Conservation (phyloP, 495 filamentous ascomycete species). For the Daldinia decipiens region DNA sequence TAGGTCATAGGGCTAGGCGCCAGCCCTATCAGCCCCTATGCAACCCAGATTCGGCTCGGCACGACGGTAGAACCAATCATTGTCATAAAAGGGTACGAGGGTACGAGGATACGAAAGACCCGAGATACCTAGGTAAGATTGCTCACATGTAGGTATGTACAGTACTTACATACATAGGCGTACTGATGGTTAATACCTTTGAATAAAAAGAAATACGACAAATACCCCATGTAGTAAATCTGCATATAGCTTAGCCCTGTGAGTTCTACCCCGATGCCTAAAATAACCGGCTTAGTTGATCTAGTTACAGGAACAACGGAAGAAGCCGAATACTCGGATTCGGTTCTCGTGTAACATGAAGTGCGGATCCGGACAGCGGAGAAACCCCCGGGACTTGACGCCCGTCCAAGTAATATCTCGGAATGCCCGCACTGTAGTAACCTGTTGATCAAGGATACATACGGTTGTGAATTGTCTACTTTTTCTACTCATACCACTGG, state of each 20-base stretch:
- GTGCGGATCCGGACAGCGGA: constrained; percentile 35
- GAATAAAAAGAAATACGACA: constrained; percentile 8
- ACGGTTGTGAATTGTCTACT: not conserved
- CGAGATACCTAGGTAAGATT: not conserved
- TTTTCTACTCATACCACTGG: constrained; percentile 11
- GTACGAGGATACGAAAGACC: constrained; percentile 7
- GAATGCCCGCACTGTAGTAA: constrained; percentile 1
- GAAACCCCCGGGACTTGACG: constrained; percentile 12
- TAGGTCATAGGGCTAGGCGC: constrained; percentile 34
- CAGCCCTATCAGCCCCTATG: constrained; percentile 45
- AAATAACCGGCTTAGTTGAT: not conserved
- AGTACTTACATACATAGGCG: no score
- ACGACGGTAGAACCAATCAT: constrained; percentile 20
- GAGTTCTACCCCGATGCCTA: constrained; percentile 8
- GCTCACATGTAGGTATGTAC: no score
- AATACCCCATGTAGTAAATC: not conserved
- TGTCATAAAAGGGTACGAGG: not conserved
- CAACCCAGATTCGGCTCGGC: constrained; percentile 30
- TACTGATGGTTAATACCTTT: not conserved
- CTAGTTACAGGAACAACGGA: constrained; percentile 10
- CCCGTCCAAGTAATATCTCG: constrained; percentile 15
- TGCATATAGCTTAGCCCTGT: constrained; percentile 15
- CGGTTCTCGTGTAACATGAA: constrained; percentile 39
- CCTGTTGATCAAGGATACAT: constrained; percentile 15
- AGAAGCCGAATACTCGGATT: constrained; percentile 28